Conservation (phyloP, 208 protist genomes). For the Angomonas deanei region DNA sequence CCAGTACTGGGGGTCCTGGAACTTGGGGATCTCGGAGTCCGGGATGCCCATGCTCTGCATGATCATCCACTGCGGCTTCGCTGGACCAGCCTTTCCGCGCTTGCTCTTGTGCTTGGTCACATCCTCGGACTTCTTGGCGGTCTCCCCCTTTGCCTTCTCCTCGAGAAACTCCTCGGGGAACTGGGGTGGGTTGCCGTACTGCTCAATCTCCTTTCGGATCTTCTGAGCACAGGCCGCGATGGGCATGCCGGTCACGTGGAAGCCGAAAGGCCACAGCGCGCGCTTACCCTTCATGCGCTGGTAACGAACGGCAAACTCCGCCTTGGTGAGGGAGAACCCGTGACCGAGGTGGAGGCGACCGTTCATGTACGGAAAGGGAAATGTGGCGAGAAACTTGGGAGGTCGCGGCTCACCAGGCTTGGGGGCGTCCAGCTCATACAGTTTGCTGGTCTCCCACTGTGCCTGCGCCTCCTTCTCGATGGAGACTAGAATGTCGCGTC, state of each 20-base stretch:
- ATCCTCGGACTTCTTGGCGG: slow-evolving; percentile 8
- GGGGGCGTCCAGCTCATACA: slow-evolving; percentile 67
- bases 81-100: slow-evolving; percentile 86
- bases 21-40: slow-evolving; percentile 96
- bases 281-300: slow-evolving; percentile 96
- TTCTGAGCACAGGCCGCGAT: slow-evolving; percentile 99
- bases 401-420: slow-evolving; percentile 27
- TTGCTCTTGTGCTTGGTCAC: slow-evolving; percentile 73
- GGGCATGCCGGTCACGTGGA: slow-evolving; percentile 99
- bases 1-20: slow-evolving; percentile 98
- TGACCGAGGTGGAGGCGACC: slow-evolving; percentile 99
- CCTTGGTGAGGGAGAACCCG: slow-evolving; percentile 98
- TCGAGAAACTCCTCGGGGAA: slow-evolving; percentile 65
- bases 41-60: slow-evolving; percentile 95
- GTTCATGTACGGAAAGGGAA: slow-evolving; percentile 99
- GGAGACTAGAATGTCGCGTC: slow-evolving; percentile 63
- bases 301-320: slow-evolving; percentile 98
- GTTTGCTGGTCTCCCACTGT: slow-evolving; percentile 51
- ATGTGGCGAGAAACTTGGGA: slow-evolving; percentile 97
- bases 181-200: slow-evolving; percentile 86
- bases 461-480: slow-evolving; percentile 68
- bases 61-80: slow-evolving; percentile 97
- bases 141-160: slow-evolving; percentile 30
- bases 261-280: slow-evolving; percentile 99
- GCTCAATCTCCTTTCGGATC: slow-evolving; percentile 85